Evolutionary conservation across 129 eudicot genomes (phyloP).

Genomic region (Tagetes patula): DNA sequence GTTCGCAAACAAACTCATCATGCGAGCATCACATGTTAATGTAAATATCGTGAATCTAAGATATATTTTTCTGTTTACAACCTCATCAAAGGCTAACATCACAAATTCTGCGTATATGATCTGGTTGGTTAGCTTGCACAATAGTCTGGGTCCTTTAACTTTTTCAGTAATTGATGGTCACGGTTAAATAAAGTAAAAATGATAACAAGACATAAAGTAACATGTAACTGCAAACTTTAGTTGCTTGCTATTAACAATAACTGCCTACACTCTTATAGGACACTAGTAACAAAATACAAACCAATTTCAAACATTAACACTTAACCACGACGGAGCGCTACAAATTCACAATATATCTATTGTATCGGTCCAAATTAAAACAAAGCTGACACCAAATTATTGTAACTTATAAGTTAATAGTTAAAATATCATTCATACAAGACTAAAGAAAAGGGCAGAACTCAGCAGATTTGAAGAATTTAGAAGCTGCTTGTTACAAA

Average conservation of each 20-base stretch:
- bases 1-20: too few species aligned
- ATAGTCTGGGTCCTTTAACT: too few species aligned
- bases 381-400: conserved; percentile 41
- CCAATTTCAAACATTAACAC: conserved; percentile 32
- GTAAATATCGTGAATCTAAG: too few species aligned
- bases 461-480: conserved; percentile 28
- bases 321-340: conserved; percentile 20
- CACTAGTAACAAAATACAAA: conserved; percentile 18
- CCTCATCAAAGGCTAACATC: too few species aligned
- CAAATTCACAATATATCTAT: conserved; percentile 28
- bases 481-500: conserved; percentile 4
- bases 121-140: too few species aligned
- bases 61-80: too few species aligned
- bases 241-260: not conserved
- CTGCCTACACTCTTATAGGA: not conserved
- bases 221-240: conserved; percentile 8
- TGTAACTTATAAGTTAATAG: conserved; percentile 34
- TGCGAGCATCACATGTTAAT: too few species aligned
- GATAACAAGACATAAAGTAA: not conserved
- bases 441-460: conserved; percentile 5
- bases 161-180: too few species aligned
- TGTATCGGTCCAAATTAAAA: conserved; percentile 20
- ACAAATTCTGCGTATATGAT: too few species aligned
- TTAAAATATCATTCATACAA: conserved; percentile 33
- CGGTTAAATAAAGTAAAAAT: not conserved